Percentiles rank a stretch among this genome's conserved stretches.
phyloP scores from a whole-genome alignment of 768 basidiomycete genomes.

The Trichaptum fuscoviolaceum region DNA sequence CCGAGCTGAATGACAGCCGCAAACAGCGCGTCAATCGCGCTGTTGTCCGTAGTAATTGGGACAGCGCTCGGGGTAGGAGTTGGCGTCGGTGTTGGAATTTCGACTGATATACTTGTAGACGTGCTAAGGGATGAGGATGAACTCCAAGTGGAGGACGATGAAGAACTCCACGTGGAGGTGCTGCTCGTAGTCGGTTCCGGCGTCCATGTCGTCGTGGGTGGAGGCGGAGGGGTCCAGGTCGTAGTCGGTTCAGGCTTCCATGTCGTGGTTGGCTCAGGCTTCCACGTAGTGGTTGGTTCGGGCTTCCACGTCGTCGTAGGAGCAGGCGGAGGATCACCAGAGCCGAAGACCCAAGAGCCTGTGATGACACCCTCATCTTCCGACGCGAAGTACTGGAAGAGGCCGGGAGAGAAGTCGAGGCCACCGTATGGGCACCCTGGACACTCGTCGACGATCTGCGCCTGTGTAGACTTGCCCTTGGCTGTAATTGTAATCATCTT shows the following conservation, averaged over 20 bases:
- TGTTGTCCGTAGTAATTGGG: not conserved
- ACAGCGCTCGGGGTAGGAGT: not conserved
- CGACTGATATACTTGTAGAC: not conserved
- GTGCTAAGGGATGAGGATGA: not conserved
- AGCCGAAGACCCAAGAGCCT: slow-evolving; percentile 35
- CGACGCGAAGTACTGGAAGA: slow-evolving; percentile 39
- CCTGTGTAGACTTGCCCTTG: slow-evolving; percentile 32
- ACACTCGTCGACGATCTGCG: slow-evolving; percentile 46
- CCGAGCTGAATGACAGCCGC: not conserved
- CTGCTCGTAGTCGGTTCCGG: not conserved
- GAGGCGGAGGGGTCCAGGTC: slow-evolving; percentile 12
- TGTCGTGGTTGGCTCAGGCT: slow-evolving; percentile 8
- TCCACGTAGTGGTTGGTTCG: slow-evolving; percentile 10
- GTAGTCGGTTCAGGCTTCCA: slow-evolving; percentile 7
- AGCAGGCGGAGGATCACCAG: slow-evolving; percentile 11
- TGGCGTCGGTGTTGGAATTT: not conserved
- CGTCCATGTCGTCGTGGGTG: slow-evolving; percentile 12
- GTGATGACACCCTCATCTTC: slow-evolving; percentile 29
- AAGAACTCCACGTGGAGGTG: not conserved
- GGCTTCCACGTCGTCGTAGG: slow-evolving; percentile 14
- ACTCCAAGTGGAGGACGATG: not conserved
- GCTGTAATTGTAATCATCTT: slow-evolving; percentile 38
- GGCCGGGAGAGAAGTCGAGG: slow-evolving; percentile 41
- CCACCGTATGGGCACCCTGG: slow-evolving; percentile 31
- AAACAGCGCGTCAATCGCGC: not conserved